Base-by-base conservation (phyloP, 192 early-diverging fungal species). In the Coemansia sp. region DNA sequence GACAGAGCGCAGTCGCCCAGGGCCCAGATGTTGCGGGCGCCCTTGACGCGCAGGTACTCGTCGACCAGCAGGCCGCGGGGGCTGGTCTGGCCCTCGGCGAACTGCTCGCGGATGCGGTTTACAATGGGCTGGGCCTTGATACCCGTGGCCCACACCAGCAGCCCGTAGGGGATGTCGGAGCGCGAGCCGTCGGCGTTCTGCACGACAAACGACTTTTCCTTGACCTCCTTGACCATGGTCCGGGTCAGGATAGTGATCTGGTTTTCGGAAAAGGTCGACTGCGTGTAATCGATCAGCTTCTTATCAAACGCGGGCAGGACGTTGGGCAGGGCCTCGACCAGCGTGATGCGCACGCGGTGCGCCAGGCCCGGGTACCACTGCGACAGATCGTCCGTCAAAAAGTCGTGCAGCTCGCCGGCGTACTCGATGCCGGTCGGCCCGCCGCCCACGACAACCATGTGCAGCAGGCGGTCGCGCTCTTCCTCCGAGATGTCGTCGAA, bases 1-100 rank as follows among this genome's bases (percentile, higher is more conserved):
- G 85, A 73, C 44, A 92, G 76, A 3, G 90, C 88, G 53, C 91
- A 94, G 69, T 96, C 94, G 29, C 94, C 94, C n/a, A 91, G 54
- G 0, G 89, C 89, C 80, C 82, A 92, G 1, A 90, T 79, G 44
- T 82, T 76, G 5, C 77, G 67, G 17, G 83, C 70, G 29, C 80
- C 77, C 57, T 89, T 55, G 1, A 95, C 87, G 21, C 87, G 76
- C 52, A 91, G 62, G 33, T 80, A 80, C 38, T 76, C 75, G 65
- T 95, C 88, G 7, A 87, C 88, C 18, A 90, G 34, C 20, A 87
- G 66, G n/a, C 87, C 72, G 29, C 72, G 83, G 40, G 46, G 33
- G 44, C 57, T 64, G 40, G 54, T 64, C 43, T 75, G 72, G 6
- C 39, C 68, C 20, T 60, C 38, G 16, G 60, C 51, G 22, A 54